Base-by-base conservation (phyloP, 169 alveolate species). In the Plasmodium knowlesi region DNA sequence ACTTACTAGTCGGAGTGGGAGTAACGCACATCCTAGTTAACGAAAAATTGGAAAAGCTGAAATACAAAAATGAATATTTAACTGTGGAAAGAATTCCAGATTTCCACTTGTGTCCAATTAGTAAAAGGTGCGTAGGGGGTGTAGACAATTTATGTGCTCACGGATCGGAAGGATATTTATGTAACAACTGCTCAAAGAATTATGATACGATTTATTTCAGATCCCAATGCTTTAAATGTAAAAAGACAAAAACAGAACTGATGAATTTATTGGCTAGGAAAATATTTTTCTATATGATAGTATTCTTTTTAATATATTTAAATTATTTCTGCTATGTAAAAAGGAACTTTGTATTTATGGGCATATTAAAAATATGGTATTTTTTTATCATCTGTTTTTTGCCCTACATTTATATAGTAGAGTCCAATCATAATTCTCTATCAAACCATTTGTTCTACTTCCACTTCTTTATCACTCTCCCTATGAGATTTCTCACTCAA, bases 81-180 rank as follows among this genome's bases (percentile, higher is more conserved):
- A 67, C 83, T 19, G 82, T 91, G 22, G 92, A 91, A 53, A 80
- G 95, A 81, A 82, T 91, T 12, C 95, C 95, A 25, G 95, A 91
- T 54, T 46, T 91, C 50, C 95, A 82, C 34, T n/a, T 50, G 78
- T 91, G 95, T 50, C 95, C 95, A 78, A 91, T 81, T 70, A 80
- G 46, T 43, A 91, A 81, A 70, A 67, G 92, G 41, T 91, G 95
- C 74, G 54, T 71, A 30, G 95, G 95, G 41, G 92, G 92, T 10
- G 54, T 53, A 8, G 30, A 71, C 61, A 91, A 91, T 81, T 53
- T 88, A 54, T 96, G 98, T 76, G 82, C 67, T 19, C 78, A 70
- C 32, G 98, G 98, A n/a, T 94, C 97, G 22, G 94, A 78, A 34
- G 98, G 98, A 39, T 96, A 96, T 90, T 85, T 95, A 73, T 96